Evolutionary conservation across 1,284 basidiomycete genomes (phyloP).

Genomic region (Boletus semigastroideus): DNA sequence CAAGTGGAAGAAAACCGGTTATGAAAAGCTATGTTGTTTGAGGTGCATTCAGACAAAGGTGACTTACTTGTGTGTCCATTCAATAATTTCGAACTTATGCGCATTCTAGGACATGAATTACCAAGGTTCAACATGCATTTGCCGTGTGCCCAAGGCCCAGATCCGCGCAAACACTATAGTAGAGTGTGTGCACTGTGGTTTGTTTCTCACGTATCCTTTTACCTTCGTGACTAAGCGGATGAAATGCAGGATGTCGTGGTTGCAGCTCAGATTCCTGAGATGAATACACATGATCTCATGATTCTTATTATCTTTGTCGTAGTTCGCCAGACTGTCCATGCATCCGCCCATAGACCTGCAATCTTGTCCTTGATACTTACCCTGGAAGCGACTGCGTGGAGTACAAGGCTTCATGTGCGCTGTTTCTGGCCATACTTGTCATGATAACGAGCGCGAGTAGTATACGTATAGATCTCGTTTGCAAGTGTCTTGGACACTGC

Average conservation of each 20-base stretch:
- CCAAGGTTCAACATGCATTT: slow-evolving; percentile 98
- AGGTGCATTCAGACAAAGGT: slow-evolving; percentile 95
- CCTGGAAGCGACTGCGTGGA: background rate
- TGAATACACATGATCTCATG: slow-evolving; percentile 3
- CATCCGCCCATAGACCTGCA: background rate
- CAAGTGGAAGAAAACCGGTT: slow-evolving; percentile 99
- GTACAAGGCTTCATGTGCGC: slow-evolving; percentile 2
- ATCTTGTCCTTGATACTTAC: background rate
- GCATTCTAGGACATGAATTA: slow-evolving; percentile 92
- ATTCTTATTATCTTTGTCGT: background rate
- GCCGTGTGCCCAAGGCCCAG: slow-evolving; percentile 94
- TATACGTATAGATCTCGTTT: too few relatives aligned
- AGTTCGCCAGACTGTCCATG: background rate
- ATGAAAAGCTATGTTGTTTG: slow-evolving; percentile 97
- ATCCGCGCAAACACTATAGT: slow-evolving; percentile 92
- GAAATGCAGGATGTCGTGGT: slow-evolving; percentile 66
- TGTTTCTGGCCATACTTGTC: too few relatives aligned
- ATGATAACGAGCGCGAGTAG: too few relatives aligned
- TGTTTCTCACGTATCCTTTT: slow-evolving; percentile 35
- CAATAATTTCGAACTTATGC: slow-evolving; percentile 16
- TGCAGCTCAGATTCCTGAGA: slow-evolving; percentile 80
- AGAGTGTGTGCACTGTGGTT: slow-evolving; percentile 96
- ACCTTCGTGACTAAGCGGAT: slow-evolving; percentile 8
- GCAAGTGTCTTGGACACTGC: too few relatives aligned
- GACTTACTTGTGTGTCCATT: slow-evolving; percentile 24